A percentile compares a stretch with the other conserved stretches of the same genome.
phyloP scores from a whole-genome alignment of 2,329 filamentous ascomycete species.

The Cordyceps cateniannulata region DNA sequence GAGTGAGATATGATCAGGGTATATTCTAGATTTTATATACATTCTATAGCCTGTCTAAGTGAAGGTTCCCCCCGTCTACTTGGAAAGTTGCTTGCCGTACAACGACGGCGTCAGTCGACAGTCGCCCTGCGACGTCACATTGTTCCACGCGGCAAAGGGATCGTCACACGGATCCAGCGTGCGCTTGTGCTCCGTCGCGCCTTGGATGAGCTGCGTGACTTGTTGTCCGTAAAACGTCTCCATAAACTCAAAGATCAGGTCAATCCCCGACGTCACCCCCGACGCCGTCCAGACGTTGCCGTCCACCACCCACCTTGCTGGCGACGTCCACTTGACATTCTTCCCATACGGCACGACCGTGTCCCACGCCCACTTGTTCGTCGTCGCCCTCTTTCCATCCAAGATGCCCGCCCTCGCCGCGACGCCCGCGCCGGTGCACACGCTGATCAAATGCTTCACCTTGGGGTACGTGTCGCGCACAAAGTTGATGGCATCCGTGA shows the following conservation, averaged over 20 bases:
- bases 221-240: conserved; percentile 14
- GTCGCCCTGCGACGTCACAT: conserved; percentile 12
- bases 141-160: conserved; percentile 14
- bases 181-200: conserved; percentile 14
- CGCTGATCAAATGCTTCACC: conserved; percentile 53
- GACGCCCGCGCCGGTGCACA: conserved; percentile 58
- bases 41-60: background rate
- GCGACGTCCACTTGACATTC: conserved; percentile 49
- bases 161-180: conserved; percentile 17
- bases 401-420: conserved; percentile 52
- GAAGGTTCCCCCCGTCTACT: background rate
- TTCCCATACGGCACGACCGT: conserved; percentile 36
- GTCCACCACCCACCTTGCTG: conserved; percentile 58
- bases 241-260: conserved; percentile 17
- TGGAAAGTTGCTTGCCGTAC: background rate
- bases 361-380: conserved; percentile 54
- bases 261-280: conserved; percentile 29
- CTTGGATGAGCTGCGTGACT: conserved; percentile 4
- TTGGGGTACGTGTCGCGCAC: conserved; percentile 36
- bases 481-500: conserved; percentile 29
- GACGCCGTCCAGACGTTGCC: conserved; percentile 60
- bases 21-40: background rate
- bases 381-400: conserved; percentile 54
- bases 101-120: background rate
- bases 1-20: conserved; percentile 18